Evolutionary conservation across 75 land plant genomes (phyloP), one percentile per base, ranked within the genome.

Genomic region (Adiantum capillusveneris): DNA sequence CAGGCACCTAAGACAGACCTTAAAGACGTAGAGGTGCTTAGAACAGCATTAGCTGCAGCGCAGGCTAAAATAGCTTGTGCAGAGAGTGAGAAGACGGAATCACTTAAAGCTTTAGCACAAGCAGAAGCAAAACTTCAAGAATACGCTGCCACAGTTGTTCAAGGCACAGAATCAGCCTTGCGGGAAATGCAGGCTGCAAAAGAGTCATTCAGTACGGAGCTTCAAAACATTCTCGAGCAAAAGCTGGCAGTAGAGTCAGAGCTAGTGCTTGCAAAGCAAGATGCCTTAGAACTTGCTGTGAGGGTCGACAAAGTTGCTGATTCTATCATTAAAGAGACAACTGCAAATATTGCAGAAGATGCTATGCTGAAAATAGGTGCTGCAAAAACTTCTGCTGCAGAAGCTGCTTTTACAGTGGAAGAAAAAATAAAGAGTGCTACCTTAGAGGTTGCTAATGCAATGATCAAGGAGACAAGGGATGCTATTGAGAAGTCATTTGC

Each of bases 321-420:
- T 57, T 57, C 70, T 28, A 74, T 80, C n/a, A 62, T 80, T 31
- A 65, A 70, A 42, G 70, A 73, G 55, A 81, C 71, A 11, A 83
- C 77, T 11, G 64, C 76, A 50, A 72, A 71, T 58, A 67, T 83
- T 44, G 59, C 76, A 42, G 82, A 75, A 57, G 85, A 83, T 48
- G 84, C 77, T 0, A 60, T 60, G 42, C 59, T 63, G 43, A 76
- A 68, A 49, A 64, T 76, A 29, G 70, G 77, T 16, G 78, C 74
- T 31, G 86, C 80, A 6, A 80, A 77, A 67, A 83, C 86, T 41
- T 66, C 76, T 49, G 83, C 79, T 54, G 86, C 86, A n/a, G 80
- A 79, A 25, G 75, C 74, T 31, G 67, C 65, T 22, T 59, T 66
- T 54, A 73, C 63, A 2, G 58, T 81, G 57, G 84, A 77, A 65